Conservation (phyloP, 306 rosid species). For the Vigna reflexopilosa region DNA sequence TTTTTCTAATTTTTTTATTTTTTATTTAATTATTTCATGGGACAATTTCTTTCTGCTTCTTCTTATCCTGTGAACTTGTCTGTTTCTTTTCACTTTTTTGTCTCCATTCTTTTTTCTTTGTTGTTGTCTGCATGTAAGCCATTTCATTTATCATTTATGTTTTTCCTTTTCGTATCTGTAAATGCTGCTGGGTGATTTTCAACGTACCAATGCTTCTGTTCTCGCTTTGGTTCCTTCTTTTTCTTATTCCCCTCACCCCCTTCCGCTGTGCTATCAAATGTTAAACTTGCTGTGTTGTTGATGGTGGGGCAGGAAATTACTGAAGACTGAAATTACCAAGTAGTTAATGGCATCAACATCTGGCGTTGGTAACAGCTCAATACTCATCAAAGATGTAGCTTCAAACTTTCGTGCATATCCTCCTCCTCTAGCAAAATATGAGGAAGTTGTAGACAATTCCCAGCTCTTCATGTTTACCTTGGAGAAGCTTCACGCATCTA, state of each 20-base stretch:
- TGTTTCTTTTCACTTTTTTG: slow-evolving; percentile 44
- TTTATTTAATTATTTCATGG: slow-evolving; percentile 27
- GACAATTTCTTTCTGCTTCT: slow-evolving; percentile 10
- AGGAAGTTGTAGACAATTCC: slow-evolving; percentile 63
- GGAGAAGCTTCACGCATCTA: slow-evolving; percentile 73
- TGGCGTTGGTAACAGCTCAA: slow-evolving; percentile 51
- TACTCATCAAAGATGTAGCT: slow-evolving; percentile 54
- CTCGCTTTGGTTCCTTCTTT: slow-evolving; percentile 2
- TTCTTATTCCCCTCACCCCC: background rate
- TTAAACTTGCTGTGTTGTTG: slow-evolving; percentile 37
- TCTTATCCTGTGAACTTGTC: slow-evolving; percentile 53
- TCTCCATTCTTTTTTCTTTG: slow-evolving; percentile 30
- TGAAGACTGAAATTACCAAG: slow-evolving; percentile 36
- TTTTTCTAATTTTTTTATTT: background rate
- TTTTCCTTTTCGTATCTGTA: slow-evolving; percentile 26
- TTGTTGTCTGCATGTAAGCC: slow-evolving; percentile 51
- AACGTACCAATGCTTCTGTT: slow-evolving; percentile 7
- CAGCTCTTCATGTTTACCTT: slow-evolving; percentile 65
- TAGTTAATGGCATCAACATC: slow-evolving; percentile 78
- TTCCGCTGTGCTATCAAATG: slow-evolving; percentile 41
- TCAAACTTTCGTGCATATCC: slow-evolving; percentile 59
- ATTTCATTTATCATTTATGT: slow-evolving; percentile 24
- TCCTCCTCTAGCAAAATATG: slow-evolving; percentile 60
- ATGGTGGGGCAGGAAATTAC: slow-evolving; percentile 46
- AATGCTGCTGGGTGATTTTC: slow-evolving; percentile 32